phyloP scores from a whole-genome alignment of 208 protist genomes.

The Leptomonas seymouri region DNA sequence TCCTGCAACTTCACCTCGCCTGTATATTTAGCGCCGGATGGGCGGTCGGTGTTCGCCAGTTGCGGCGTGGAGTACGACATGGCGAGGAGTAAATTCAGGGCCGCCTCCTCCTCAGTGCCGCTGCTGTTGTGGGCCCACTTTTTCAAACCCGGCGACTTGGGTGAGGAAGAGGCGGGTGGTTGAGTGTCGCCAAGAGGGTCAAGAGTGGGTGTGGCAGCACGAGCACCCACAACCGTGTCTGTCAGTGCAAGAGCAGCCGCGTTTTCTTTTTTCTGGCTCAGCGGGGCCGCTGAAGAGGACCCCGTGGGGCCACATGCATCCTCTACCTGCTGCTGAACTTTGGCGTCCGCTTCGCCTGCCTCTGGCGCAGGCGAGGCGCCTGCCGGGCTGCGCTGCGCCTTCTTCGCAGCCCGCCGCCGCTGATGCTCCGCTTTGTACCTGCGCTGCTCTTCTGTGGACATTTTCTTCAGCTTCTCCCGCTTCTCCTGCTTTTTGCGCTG shows the following conservation, averaged over 20 bases:
- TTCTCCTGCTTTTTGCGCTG: slow-evolving; percentile 34
- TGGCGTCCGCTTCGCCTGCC: not conserved
- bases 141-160: not conserved
- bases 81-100: not conserved
- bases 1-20: slow-evolving; percentile 7
- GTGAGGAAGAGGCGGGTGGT: slow-evolving; percentile 4
- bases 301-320: not conserved
- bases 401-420: slow-evolving; percentile 30
- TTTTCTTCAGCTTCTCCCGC: slow-evolving; percentile 25
- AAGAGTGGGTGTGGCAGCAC: not conserved
- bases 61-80: slow-evolving; percentile 18
- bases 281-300: not conserved
- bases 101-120: not conserved
- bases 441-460: slow-evolving; percentile 30
- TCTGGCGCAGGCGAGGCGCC: slow-evolving; percentile 1
- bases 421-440: slow-evolving; percentile 29
- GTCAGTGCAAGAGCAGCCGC: too few species aligned
- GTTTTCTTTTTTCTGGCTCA: not conserved
- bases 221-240: too few species aligned
- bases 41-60: slow-evolving; percentile 17
- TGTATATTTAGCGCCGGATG: not conserved
- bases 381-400: slow-evolving; percentile 17
- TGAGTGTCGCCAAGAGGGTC: not conserved
- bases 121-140: not conserved
- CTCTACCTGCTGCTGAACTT: not conserved